Evolutionary conservation across 352 stramenopile genomes (phyloP), one percentile per base, ranked within the genome.

Genomic region (Plasmopara halstedii): DNA sequence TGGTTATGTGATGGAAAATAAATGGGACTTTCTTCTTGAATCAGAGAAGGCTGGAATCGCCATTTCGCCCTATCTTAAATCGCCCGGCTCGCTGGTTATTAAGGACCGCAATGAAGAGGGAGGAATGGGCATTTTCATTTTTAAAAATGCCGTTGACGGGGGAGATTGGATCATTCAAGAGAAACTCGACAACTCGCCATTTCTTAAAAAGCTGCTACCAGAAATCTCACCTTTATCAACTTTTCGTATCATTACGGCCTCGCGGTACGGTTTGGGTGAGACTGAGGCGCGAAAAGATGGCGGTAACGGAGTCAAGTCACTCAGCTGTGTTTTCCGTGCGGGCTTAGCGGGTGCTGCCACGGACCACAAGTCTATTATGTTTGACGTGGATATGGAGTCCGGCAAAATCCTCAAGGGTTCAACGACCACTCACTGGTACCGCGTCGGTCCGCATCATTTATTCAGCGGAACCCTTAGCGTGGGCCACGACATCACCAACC

Each of bases 31-130:
- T 60, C 64, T 99, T 2, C 62, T 95, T 25, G 76, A 97, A 53
- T 82, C 88, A n/a, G 71, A 89, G 26, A 89, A 95, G 53, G 57
- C 83, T 29, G 76, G 70, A 31, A 95, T 99, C 21, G 92, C 95
- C 4, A 78, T 98, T 26, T 95, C 88, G 27, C 95, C 95, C 7
- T 98, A 94, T 69, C 67, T 98, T 29, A 88, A 96, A 49, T 64
- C 77, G 11, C 79, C 82, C 4, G 83, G 77, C 15, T 86, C 76
- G 40, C 80, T 98, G 26, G 95, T 98, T 6, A 78, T 98, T 43
- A 99, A 99, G 66, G 91, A 98, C 67, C 89, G 94, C 26, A 98
- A 99, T 51, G 95, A 98, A 59, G 94, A 99, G 63, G 95, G 96
- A 15, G 96, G 95, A 31, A 88, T 99, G 77, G 95, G 96, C 40